These are phyloP conservation scores for Passiflora organensis DNA, from an alignment of 345 rosid genomes.

Conservation along the genomic window DNA sequence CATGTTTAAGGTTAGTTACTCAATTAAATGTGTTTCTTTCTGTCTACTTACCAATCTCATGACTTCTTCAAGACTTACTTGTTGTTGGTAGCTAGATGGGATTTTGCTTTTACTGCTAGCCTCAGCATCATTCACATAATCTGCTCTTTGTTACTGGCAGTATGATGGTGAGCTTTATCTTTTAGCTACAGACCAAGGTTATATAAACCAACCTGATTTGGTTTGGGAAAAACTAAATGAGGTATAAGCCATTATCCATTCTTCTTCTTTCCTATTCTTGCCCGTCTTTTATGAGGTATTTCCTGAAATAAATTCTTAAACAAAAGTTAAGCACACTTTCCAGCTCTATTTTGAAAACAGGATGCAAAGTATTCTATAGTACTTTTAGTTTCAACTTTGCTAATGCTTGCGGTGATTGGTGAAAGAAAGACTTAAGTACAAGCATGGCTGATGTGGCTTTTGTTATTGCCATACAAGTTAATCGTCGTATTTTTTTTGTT, in stretches of 20 bases:
- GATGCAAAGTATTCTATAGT: too few species aligned
- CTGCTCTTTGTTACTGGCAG: constrained; percentile 39
- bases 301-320: too few species aligned
- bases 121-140: not conserved
- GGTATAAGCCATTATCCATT: constrained; percentile 34
- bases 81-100: not conserved
- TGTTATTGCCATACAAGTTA: too few species aligned
- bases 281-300: too few species aligned
- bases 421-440: too few species aligned
- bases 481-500: too few species aligned
- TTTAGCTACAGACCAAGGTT: constrained; percentile 99
- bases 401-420: too few species aligned
- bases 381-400: too few species aligned
- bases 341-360: too few species aligned
- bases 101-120: too few species aligned
- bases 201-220: constrained; percentile 82
- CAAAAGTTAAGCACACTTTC: too few species aligned
- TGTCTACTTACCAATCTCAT: constrained; percentile 2
- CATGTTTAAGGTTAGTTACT: constrained; percentile 83
- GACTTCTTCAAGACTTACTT: not conserved
- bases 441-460: too few species aligned
- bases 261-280: not conserved
- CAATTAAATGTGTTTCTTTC: constrained; percentile 8
- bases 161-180: constrained; percentile 93
- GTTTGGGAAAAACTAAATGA: constrained; percentile 98